These are phyloP conservation scores for Daldinia childiae DNA, from an alignment of 495 filamentous ascomycete genomes.

Conservation along the genomic window DNA sequence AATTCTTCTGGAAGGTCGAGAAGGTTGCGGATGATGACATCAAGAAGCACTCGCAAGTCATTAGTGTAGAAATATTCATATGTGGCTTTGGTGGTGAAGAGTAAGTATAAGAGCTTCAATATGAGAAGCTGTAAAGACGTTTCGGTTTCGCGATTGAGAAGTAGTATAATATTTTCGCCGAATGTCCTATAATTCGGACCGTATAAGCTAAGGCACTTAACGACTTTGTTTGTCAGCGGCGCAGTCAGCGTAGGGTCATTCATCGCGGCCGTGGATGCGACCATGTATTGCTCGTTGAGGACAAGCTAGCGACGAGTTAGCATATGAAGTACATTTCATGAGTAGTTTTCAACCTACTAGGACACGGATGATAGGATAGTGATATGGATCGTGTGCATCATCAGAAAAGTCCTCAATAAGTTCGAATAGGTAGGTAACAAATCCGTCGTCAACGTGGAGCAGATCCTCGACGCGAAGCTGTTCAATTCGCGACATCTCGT, in stretches of 20 bases:
- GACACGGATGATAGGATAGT: slow-evolving; percentile 93
- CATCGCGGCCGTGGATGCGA: slow-evolving; percentile 67
- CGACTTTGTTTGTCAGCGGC: slow-evolving; percentile 88
- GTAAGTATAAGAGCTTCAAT: slow-evolving; percentile 90
- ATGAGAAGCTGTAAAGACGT: slow-evolving; percentile 93
- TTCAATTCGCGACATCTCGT: slow-evolving; percentile 97
- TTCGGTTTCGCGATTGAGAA: slow-evolving; percentile 95
- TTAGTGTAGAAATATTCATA: slow-evolving; percentile 99
- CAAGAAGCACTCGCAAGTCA: slow-evolving; percentile 91
- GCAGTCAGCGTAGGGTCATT: slow-evolving; percentile 60
- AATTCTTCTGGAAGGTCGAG: slow-evolving; percentile 89
- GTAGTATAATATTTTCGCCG: slow-evolving; percentile 95
- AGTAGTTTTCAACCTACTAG: slow-evolving; percentile 65
- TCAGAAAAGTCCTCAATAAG: slow-evolving; percentile 90
- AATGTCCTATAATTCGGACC: slow-evolving; percentile 90
- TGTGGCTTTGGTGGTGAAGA: slow-evolving; percentile 90
- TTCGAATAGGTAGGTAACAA: slow-evolving; percentile 83
- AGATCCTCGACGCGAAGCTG: slow-evolving; percentile 80
- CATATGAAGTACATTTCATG: background rate
- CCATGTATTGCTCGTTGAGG: slow-evolving; percentile 98
- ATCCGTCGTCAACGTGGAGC: slow-evolving; percentile 81
- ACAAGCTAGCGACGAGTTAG: slow-evolving; percentile 71
- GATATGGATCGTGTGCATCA: slow-evolving; percentile 93
- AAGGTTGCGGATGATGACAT: slow-evolving; percentile 95
- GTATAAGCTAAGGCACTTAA: slow-evolving; percentile 83